Base-by-base conservation (phyloP, 1,284 basidiomycete species). In the Psilocybe mexicana region DNA sequence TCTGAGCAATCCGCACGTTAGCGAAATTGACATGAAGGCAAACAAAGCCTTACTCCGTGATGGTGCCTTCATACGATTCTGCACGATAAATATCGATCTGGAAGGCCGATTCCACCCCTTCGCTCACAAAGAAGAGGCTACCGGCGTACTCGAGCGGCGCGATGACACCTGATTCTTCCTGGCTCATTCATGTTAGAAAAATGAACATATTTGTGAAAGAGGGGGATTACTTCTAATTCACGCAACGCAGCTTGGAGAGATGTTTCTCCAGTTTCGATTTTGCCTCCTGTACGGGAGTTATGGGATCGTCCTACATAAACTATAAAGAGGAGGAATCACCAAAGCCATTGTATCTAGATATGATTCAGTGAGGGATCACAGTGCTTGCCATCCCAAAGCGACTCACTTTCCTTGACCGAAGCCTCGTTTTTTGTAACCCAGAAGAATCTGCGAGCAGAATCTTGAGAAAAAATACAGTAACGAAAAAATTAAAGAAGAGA, bases 151-250 rank as follows among this genome's bases (percentile, higher is more conserved):
- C 70, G 10, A 92, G 75, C 1, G 79, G 73, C 0, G 88, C 85
- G 12, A 73, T 75, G 43, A 93, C 84, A 0, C 90, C 87, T 3
- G 89, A 82, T 73, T 93, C 91, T 77, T 94, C 91, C 91, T 93
- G 62, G 18, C 14, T 11, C 6, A n/a, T 11, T 8, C 11, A 2
- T 5, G 26, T 14, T n/a, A n/a, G 35, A 43, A 30, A 35, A 26
- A 46, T 6, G n/a, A 43, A 38, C 10, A 14, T 10, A 3, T 35
- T 23, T 7, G 2, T 28, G 25, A 26, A 55, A 42, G 55, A 61
- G 42, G 33, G 3, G 52, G 23, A 57, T 40, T 51, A 86, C 87
- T 74, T 85, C 63, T 11, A 91, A 74, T 70, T 92, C 90, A 8
- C 90, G 81, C 6, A 71, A 61, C 1, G 88, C 90, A 10, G 87